Base-by-base conservation (phyloP, 108 stramenopile genomes). In the Nitzschia palea region DNA sequence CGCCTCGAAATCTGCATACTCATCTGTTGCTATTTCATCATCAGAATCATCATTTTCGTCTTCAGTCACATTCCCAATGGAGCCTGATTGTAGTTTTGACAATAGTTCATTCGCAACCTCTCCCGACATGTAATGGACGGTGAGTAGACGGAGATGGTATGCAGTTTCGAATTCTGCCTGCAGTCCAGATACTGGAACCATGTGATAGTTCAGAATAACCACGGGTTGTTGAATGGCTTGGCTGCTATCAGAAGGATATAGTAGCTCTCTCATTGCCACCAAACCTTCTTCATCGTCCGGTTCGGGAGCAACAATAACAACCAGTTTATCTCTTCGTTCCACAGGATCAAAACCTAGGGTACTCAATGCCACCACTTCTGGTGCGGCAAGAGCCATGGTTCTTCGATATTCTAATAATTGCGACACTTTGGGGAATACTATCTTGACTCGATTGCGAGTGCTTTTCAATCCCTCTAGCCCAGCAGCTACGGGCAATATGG, bases 361-460 rank as follows among this genome's bases (percentile, higher is more conserved):
- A 55, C 89, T 87, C 65, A 93, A 71, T 47, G 90, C 76, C 10
- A 95, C 86, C 15, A 91, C 91, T 55, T 93, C 94, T 23, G 91
- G 87, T 18, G 93, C 86, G 26, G 90, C 87, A 67, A 95, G 67
- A 4, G 91, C 91, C 90, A 89, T 91, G 2, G 81, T 80, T 22
- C 80, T 76, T 63, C 90, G 62, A 73, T 95, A 95, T 14, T 79
- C 57, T 65, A 93, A 68, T 51, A 95, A 75, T 61, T 92, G 89
- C 25, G 84, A 78, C n/a, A 95, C 91, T 17, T 91, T 90, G 18
- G 94, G 94, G 45, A 95, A 95, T 20, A 95, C 89, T 58, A 95
- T 89, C 62, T 93, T 93, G 26, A 95, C 86, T 44, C 94, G 77
- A 58, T 91, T 91, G n/a, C 86, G 75, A 10, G 64, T 56, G 30